phyloP scores from a whole-genome alignment of 306 rosid genomes.

The Cicer yamashitae region DNA sequence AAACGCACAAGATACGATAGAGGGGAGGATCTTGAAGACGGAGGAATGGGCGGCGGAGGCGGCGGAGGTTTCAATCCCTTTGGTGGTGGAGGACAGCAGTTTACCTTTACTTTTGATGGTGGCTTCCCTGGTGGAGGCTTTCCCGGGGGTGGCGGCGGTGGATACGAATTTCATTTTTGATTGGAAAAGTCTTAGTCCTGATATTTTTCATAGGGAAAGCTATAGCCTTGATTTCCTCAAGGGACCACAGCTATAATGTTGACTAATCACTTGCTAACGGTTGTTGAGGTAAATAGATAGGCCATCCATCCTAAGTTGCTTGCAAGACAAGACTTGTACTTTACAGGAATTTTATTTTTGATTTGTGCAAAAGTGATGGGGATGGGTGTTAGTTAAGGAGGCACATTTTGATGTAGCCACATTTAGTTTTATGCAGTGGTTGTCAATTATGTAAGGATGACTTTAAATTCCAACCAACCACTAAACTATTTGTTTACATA shows the following conservation, averaged over 20 bases:
- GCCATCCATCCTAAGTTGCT: conserved; percentile 46
- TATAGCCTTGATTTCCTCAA: conserved; percentile 42
- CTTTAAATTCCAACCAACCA: conserved; percentile 41
- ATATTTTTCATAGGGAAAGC: conserved; percentile 30
- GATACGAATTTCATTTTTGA: conserved; percentile 79
- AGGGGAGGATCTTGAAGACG: conserved; percentile 96
- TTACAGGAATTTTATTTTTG: conserved; percentile 46
- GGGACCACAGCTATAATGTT: conserved; percentile 47
- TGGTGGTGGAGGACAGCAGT: conserved; percentile 82
- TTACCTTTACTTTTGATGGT: conserved; percentile 72
- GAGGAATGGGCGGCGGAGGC: conserved; percentile 64
- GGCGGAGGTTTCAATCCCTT: conserved; percentile 92
- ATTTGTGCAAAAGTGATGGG: conserved; percentile 40
- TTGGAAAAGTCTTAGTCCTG: conserved; percentile 24
- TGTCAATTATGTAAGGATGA: conserved; percentile 32
- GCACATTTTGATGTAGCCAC: conserved; percentile 48
- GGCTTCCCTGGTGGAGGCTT: conserved; percentile 75
- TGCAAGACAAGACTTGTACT: conserved; percentile 46
- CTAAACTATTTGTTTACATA: conserved; percentile 34
- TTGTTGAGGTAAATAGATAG: conserved; percentile 50
- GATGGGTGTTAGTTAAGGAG: conserved; percentile 45
- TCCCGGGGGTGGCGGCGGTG: conserved; percentile 76
- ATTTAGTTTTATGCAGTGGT: conserved; percentile 38
- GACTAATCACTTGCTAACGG: conserved; percentile 61
- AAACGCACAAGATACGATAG: conserved; percentile 88